phyloP scores from a whole-genome alignment of 768 basidiomycete genomes.

The Suillus subalutaceus region DNA sequence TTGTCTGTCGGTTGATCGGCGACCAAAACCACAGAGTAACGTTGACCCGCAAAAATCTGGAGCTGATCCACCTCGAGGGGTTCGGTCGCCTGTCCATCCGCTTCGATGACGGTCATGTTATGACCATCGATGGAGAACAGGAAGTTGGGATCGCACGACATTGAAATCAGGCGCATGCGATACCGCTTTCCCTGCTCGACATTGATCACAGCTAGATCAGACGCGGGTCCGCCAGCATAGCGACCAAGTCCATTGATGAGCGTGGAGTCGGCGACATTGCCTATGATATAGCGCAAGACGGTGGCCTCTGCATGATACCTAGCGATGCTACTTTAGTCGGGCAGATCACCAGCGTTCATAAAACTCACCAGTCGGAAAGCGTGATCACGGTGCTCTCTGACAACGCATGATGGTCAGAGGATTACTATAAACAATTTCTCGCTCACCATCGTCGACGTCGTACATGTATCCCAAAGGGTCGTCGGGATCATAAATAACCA shows the following conservation, averaged over 20 bases:
- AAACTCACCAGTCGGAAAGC: conserved; percentile 39
- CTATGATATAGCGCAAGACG: conserved; percentile 23
- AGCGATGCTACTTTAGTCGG: neutral
- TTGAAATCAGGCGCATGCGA: conserved; percentile 38
- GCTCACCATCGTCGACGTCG: conserved; percentile 46
- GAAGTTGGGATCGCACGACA: conserved; percentile 47
- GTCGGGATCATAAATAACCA: conserved; percentile 46
- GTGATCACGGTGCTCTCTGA: conserved; percentile 45
- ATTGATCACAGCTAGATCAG: conserved; percentile 38
- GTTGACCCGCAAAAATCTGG: conserved; percentile 39
- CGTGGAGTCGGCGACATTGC: conserved; percentile 27
- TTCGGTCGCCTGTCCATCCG: conserved; percentile 42
- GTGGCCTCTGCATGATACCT: conserved; percentile 23
- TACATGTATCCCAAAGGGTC: conserved; percentile 42
- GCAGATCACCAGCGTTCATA: neutral
- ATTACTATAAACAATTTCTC: neutral
- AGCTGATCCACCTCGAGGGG: conserved; percentile 45
- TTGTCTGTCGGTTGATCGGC: conserved; percentile 38
- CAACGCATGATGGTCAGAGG: neutral
- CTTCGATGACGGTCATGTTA: conserved; percentile 48
- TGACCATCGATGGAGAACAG: conserved; percentile 51
- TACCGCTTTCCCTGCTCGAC: conserved; percentile 37
- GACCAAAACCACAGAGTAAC: conserved; percentile 33
- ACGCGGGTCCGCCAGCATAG: conserved; percentile 33
- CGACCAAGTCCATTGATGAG: conserved; percentile 46